phyloP scores from a whole-genome alignment of 148 eudicot genomes.

The Amaranthus cruentus region DNA sequence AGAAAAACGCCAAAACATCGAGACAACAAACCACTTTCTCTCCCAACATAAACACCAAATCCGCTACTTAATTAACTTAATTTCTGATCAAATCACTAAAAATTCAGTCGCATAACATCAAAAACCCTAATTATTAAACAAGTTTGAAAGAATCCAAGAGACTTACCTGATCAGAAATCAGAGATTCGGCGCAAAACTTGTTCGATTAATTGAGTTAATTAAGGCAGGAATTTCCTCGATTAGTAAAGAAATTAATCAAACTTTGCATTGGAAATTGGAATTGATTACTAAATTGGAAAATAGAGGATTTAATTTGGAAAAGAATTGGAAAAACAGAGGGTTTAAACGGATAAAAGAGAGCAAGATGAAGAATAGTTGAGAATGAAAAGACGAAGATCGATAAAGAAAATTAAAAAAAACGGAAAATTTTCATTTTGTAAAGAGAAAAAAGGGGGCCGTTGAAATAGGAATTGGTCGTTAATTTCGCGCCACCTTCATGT shows the following conservation, averaged over 20 bases:
- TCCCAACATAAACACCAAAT: background rate
- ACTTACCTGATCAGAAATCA: constrained; percentile 19
- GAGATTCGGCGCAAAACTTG: background rate
- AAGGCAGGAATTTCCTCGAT: background rate
- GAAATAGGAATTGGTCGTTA: constrained; percentile 34
- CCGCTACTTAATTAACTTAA: background rate
- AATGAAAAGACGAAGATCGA: background rate
- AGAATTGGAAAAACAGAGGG: constrained; percentile 2
- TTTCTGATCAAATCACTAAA: background rate
- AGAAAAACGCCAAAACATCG: constrained; percentile 13
- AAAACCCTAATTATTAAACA: background rate
- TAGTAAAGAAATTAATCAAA: background rate
- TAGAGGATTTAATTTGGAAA: background rate
- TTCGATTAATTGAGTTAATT: background rate
- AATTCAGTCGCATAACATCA: background rate
- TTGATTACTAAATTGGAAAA: background rate
- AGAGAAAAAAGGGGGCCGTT: constrained; percentile 24
- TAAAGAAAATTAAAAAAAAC: background rate
- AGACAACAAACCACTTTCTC: background rate
- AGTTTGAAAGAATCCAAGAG: background rate
- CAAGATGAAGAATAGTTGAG: background rate
- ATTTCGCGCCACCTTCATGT: constrained; percentile 42
- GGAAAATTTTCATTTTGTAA: constrained; percentile 13
- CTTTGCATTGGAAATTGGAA: background rate
- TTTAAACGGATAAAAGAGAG: constrained; percentile 2